Evolutionary conservation across 495 filamentous ascomycete genomes (phyloP), one percentile per base, ranked within the genome.

Genomic region (Penicillium cataractarum): DNA sequence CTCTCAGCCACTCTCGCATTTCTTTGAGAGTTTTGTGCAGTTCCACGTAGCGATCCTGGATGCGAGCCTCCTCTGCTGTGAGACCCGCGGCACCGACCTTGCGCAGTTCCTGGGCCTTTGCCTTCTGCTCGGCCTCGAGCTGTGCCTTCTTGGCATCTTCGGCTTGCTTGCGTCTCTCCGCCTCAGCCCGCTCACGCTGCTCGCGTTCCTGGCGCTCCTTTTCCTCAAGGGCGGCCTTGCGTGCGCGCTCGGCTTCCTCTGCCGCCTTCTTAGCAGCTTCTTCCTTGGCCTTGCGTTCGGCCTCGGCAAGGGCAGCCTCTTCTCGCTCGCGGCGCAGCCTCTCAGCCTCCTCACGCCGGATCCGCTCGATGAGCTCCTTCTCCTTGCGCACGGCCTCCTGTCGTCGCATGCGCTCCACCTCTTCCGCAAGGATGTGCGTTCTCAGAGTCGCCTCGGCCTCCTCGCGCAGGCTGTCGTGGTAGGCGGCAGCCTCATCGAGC

Each of bases 11-110:
- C 35, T 81, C 81, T 13, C 93, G 84, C 57, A 97, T 74, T 12
- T 82, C 74, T 71, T 97, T 97, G 24, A 97, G 78, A 19, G 83
- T 82, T 58, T 86, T 71, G 71, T 96, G 92, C 2, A 97, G 82
- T 42, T 86, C 79, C 1, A 89, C 70, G 71, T 92, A 92, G 29
- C 82, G 81, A 52, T 84, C 73, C 13, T 89, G 85, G n/a, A 73
- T 62, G 4, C 69, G 72, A 52, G 85, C 67, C 33, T 78, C 73
- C 13, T 80, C 66, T 8, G 77, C 29, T 6, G 71, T 69, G 12
- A 69, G 55, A 19, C 60, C 61, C 32, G 53, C 48, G 37, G 44
- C 71, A 24, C 77, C 75, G n/a, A 75, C 26, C 29, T 67, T 71
- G 29, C 73, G 66, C 55, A 72, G 72, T 27, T 67, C 62, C 31